These are phyloP conservation scores for Euphrasia confusa DNA, from an alignment of 257 asterid species.

Conservation along the genomic window DNA sequence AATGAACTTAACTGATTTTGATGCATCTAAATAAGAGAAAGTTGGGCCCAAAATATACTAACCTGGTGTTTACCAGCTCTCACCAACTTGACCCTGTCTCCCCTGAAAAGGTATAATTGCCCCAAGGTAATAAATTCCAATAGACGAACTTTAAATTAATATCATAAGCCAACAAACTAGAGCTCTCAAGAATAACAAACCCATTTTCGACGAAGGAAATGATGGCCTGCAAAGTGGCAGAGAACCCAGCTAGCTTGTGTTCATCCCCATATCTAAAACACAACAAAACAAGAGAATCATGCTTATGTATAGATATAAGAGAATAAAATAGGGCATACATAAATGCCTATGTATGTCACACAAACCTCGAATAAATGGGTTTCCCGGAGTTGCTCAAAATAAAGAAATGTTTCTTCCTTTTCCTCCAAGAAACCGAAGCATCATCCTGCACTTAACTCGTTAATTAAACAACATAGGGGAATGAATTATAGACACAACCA, in stretches of 20 bases:
- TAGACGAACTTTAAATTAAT: slow-evolving; percentile 16
- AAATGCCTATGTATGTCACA: background rate
- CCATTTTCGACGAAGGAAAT: slow-evolving; percentile 96
- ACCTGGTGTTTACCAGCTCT: slow-evolving; percentile 99
- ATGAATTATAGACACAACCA: slow-evolving; percentile 14
- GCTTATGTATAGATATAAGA: background rate
- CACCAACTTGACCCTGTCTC: slow-evolving; percentile 82
- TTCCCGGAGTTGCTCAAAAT: slow-evolving; percentile 92
- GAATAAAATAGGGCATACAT: slow-evolving; percentile 1
- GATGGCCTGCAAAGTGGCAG: slow-evolving; percentile 97
- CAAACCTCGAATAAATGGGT: slow-evolving; percentile 87
- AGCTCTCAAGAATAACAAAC: slow-evolving; percentile 37
- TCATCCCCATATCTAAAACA: slow-evolving; percentile 88
- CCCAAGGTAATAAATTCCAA: slow-evolving; percentile 19
- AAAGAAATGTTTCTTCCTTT: slow-evolving; percentile 94
- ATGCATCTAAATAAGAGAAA: slow-evolving; percentile 13
- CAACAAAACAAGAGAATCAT: slow-evolving; percentile 19
- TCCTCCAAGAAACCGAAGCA: slow-evolving; percentile 91
- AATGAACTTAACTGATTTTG: background rate
- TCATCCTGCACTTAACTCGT: slow-evolving; percentile 71
- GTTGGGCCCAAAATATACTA: slow-evolving; percentile 22
- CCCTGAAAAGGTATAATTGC: slow-evolving; percentile 50
- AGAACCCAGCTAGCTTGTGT: slow-evolving; percentile 95
- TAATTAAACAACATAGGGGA: slow-evolving; percentile 22
- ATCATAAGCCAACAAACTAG: slow-evolving; percentile 18